phyloP scores from a whole-genome alignment of 1,284 basidiomycete species.

The Fistulina hepatica region DNA sequence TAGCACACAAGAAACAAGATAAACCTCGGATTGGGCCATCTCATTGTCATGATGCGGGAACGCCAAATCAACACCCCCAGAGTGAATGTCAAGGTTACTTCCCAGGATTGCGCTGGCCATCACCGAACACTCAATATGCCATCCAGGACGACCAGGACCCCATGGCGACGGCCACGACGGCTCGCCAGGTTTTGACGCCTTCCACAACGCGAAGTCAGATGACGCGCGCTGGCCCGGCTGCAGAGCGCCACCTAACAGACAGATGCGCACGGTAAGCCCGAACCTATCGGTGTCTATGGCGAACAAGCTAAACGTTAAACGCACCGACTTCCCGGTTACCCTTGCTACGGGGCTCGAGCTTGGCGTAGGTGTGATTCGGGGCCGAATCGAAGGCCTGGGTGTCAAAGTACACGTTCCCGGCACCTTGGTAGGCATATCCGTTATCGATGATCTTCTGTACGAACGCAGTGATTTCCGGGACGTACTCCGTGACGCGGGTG shows the following conservation, averaged over 20 bases:
- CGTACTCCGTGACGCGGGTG: conserved; percentile 95
- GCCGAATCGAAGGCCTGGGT: conserved; percentile 78
- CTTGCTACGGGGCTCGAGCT: conserved; percentile 92
- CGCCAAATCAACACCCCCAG: conserved; percentile 91
- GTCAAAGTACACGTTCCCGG: conserved; percentile 94
- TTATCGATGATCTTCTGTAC: conserved; percentile 81
- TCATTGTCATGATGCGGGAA: conserved; percentile 99
- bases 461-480: conserved; percentile 89
- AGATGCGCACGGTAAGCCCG: conserved; percentile 6
- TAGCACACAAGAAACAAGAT: conserved; percentile 12
- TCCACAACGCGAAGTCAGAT: conserved; percentile 97
- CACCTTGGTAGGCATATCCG: conserved; percentile 84
- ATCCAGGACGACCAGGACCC: conserved; percentile 95
- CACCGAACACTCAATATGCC: conserved; percentile 99
- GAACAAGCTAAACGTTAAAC: conserved; percentile 2
- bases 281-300: neutral
- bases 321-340: conserved; percentile 77
- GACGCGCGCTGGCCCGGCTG: conserved; percentile 56
- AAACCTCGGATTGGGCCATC: conserved; percentile 91
- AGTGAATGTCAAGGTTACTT: conserved; percentile 94
- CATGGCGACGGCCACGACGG: conserved; percentile 95
- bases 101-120: conserved; percentile 96
- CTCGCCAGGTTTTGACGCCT: conserved; percentile 95
- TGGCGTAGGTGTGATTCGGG: conserved; percentile 77
- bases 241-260: conserved; percentile 21